Percentiles rank a stretch among this genome's conserved stretches.
Conservation (phyloP, 1,284 basidiomycete species). For the Mycosarcoma mackinlayi region DNA sequence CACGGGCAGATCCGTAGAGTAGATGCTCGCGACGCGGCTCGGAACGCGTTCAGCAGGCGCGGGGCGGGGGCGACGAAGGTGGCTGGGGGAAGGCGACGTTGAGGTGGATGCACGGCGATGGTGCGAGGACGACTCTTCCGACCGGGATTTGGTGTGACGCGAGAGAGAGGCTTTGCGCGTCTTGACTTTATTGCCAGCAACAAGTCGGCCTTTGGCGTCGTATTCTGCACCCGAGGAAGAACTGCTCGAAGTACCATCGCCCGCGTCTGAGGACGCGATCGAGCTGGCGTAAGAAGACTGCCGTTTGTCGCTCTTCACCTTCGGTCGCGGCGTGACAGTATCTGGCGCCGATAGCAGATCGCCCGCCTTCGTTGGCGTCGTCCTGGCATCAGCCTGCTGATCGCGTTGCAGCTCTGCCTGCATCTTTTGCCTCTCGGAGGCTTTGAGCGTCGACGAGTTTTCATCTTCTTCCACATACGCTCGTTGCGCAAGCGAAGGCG, state of each 20-base stretch:
- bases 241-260: conserved; percentile 14
- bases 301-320: conserved; percentile 13
- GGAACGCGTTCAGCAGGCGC: conserved; percentile 3
- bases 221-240: conserved; percentile 32
- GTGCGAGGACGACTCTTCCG: conserved; percentile 19
- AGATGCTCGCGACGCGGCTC: conserved; percentile 21
- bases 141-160: conserved; percentile 26
- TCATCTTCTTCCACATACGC: conserved; percentile 20
- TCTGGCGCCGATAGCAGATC: not conserved
- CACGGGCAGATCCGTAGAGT: conserved; percentile 34
- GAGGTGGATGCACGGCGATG: not conserved
- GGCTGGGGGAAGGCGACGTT: conserved; percentile 11
- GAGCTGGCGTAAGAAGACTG: conserved; percentile 31
- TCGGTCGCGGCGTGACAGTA: conserved; percentile 23
- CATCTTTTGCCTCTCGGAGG: conserved; percentile 45
- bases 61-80: conserved; percentile 16
- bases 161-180: conserved; percentile 19
- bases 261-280: conserved; percentile 21
- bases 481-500: conserved; percentile 2
- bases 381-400: conserved; percentile 5
- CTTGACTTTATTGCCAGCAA: conserved; percentile 8
- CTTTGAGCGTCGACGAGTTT: conserved; percentile 42
- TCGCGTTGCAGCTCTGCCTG: conserved; percentile 32
- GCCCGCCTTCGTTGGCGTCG: conserved; percentile 23
- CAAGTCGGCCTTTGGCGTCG: conserved; percentile 29